Conservation (phyloP, 2,329 filamentous ascomycete species). For the Didymella segeticola region DNA sequence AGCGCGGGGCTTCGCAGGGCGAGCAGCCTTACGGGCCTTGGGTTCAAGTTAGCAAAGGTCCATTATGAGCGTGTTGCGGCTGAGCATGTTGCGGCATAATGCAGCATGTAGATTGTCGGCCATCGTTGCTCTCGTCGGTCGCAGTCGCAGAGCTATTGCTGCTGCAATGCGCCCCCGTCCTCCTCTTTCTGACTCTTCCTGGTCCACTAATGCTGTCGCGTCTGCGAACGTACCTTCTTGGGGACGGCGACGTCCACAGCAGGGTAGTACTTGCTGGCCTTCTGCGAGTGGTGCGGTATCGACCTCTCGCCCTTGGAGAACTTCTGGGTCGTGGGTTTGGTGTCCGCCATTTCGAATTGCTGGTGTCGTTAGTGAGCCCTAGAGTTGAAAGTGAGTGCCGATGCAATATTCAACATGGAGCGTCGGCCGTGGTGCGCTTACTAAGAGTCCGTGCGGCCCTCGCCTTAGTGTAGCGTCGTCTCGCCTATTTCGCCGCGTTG, state of each 20-base stretch:
- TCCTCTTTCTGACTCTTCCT: constrained; percentile 23
- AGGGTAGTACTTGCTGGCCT: constrained; percentile 99
- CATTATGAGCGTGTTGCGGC: constrained; percentile 11
- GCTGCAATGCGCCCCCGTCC: constrained; percentile 15
- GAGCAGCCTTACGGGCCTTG: constrained; percentile 93
- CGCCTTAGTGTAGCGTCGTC: not conserved
- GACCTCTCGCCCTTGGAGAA: constrained; percentile 96
- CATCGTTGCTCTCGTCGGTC: constrained; percentile 10
- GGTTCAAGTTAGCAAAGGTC: constrained; percentile 37
- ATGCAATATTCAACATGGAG: constrained; percentile 1
- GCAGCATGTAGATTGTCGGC: constrained; percentile 7
- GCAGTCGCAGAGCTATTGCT: constrained; percentile 9
- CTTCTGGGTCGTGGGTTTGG: constrained; percentile 73
- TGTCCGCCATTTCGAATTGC: constrained; percentile 71
- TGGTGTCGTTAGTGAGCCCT: constrained; percentile 42
- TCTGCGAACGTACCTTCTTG: constrained; percentile 83
- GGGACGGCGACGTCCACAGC: constrained; percentile 86
- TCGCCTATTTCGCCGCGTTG: constrained; percentile 6
- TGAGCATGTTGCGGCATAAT: too few species aligned
- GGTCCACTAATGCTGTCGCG: constrained; percentile 18
- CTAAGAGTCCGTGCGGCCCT: not conserved
- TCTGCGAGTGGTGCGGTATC: constrained; percentile 84
- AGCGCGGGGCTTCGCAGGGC: constrained; percentile 83
- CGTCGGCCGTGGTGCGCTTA: constrained; percentile 1
- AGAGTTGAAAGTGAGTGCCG: constrained; percentile 13